Base-by-base conservation (phyloP, 371 early-diverging fungal species). In the Apophysomyces ossiformis region DNA sequence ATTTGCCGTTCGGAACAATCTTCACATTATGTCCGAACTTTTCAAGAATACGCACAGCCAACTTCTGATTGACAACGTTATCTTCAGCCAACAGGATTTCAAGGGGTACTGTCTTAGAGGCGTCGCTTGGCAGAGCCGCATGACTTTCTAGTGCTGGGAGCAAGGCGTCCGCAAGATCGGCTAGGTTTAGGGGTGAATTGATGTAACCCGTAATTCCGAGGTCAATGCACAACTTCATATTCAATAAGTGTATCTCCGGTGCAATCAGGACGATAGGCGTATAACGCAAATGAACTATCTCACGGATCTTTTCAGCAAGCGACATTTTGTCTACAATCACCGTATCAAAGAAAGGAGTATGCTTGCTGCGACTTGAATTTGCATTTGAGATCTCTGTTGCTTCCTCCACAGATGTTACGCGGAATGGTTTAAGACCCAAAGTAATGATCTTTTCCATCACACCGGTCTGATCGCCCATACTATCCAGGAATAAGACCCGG, bases 71-170 rank as follows among this genome's bases (percentile, higher is more conserved):
- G 60, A 93, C 90, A 37, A 88, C 77, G 63, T 93, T 92, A 68
- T 92, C 94, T 72, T 92, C 94, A 8, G 92, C 93, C 37, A 93
- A 71, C 37, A 93, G 71, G 60, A 93, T 90, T 43, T 87, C 76
- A 59, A 92, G 70, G 1, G 87, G 87, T 13, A 74, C 72, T 8
- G 78, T 76, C 57, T 78, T 76, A 18, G 67, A 61, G 18, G 87
- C 74, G 57, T 87, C 86, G 32, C 77, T 79, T 8, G 88, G 84
- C 45, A 88, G 60, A 1, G 85, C 76, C 35, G 85, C 86, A 63
- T 87, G 79, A 8, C 83, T 85, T 71, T 89, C 90, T 38, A 91
- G 76, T 4, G 90, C 90, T 9, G 90, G 87, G 57, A 85, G 64
- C 6, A 91, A 74, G 11, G 88, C 89, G 57, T 87, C 85, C 50